Base-by-base conservation (phyloP, 1,284 basidiomycete genomes). In the Termitomyces sp. region DNA sequence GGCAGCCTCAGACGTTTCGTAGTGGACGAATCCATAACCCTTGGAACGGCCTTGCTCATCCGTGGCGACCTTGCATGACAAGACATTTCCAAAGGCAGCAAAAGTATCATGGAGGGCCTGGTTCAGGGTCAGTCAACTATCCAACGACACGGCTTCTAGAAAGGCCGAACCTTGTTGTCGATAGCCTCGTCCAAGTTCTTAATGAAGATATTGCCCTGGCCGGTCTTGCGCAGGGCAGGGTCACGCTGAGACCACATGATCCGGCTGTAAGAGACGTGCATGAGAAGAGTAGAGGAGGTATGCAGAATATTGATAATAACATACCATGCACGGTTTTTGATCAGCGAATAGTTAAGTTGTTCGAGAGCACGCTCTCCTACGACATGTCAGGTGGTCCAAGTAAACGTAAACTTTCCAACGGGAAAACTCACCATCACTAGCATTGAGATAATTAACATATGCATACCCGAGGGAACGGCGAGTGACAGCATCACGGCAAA, bases 181-280 rank as follows among this genome's bases (percentile, higher is more conserved):
- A 99, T 99, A 59, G 82, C 81, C 73, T 97, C 93, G 71, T 99
- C 97, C 62, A 99, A 78, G 78, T 99, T 99, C 81, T 99, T 99
- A 80, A 99, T 99, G 78, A 99, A 99, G 69, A 99, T 96, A 76
- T 99, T 99, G 73, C 97, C 97, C 77, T 97, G 94, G 61, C 95
- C 95, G 61, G 95, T 98, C 84, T 99, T 98, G 75, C 97, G 93
- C 67, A 99, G 85, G 64, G 93, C 92, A 58, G 97, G 97, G 79
- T 99, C 97, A 71, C 97, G 93, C 84, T 99, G 96, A 67, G 95
- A 98, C 95, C 97, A 98, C 97, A 99, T 99, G 80, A 99, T 99
- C 67, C 97, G 94, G 81, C 88, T 91, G 62, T 56, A 42, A 48
- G 18, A 28, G 34, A 39, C 28, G 5, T 38, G 13, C 10, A 49